These are phyloP conservation scores for Penicillium rolfsii DNA, from an alignment of 2,329 filamentous ascomycete species.

Conservation along the genomic window DNA sequence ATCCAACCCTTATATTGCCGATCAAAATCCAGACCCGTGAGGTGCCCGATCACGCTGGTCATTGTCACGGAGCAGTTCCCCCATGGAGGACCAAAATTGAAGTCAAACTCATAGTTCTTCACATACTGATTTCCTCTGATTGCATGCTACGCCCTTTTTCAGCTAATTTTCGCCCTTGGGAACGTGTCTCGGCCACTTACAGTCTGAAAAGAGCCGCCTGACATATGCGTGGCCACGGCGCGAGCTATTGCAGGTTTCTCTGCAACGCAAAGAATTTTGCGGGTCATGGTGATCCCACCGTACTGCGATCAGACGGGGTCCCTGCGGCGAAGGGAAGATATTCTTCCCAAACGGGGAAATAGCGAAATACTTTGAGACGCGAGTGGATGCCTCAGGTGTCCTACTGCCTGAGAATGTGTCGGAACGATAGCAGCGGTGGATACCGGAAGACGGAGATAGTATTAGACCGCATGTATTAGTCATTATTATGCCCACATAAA, in stretches of 20 bases:
- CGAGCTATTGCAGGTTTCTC: constrained; percentile 96
- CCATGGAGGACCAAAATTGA: constrained; percentile 80
- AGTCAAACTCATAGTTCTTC: constrained; percentile 93
- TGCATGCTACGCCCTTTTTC: constrained; percentile 59
- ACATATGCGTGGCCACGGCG: constrained; percentile 86
- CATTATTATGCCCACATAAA: no score
- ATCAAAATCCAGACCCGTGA: constrained; percentile 79
- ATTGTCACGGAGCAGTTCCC: constrained; percentile 84
- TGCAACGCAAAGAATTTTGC: constrained; percentile 72
- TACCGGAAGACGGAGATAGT: no score
- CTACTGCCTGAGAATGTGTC: background rate
- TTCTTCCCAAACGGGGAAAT: constrained; percentile 17
- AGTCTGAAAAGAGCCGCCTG: constrained; percentile 71
- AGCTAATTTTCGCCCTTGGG: constrained; percentile 18
- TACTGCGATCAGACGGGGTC: constrained; percentile 12
- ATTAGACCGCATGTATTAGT: no score
- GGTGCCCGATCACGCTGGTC: constrained; percentile 89
- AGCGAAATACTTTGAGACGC: constrained; percentile 26
- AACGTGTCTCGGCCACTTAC: constrained; percentile 55
- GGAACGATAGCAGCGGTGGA: no score
- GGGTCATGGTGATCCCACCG: constrained; percentile 40
- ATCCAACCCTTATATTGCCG: constrained; percentile 76
- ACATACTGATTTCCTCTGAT: constrained; percentile 73
- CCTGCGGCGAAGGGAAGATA: constrained; percentile 12
- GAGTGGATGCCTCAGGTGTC: constrained; percentile 16